phyloP scores from a whole-genome alignment of 2,329 filamentous ascomycete species.

The Xylaria sp. region DNA sequence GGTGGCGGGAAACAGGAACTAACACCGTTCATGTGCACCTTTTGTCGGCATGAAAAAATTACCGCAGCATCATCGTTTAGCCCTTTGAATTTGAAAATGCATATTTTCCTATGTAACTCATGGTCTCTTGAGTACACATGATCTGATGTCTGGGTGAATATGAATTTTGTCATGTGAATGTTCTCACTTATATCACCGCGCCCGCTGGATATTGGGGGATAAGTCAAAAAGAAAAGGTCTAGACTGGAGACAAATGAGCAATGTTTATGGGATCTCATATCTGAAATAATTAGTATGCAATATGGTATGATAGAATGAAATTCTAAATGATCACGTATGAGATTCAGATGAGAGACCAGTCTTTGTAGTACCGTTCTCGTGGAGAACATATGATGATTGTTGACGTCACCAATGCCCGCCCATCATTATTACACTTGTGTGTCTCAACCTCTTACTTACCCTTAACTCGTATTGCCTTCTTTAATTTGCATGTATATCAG shows the following conservation, averaged over 20 bases:
- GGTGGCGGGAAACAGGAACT: slow-evolving; percentile 14
- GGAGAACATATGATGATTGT: slow-evolving; percentile 21
- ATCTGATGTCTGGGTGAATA: background rate
- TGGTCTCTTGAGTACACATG: background rate
- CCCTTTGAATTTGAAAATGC: slow-evolving; percentile 24
- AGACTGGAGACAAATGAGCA: too few species aligned
- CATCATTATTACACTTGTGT: background rate
- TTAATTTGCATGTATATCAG: background rate
- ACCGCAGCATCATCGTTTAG: slow-evolving; percentile 31
- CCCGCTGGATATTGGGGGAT: background rate
- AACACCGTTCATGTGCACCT: slow-evolving; percentile 25
- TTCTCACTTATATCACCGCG: background rate
- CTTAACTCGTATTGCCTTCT: background rate
- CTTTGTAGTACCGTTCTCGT: background rate
- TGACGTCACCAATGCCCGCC: slow-evolving; percentile 26
- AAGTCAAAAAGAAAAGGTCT: background rate
- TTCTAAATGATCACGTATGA: too few species aligned
- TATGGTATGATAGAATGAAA: too few species aligned
- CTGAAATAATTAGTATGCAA: too few species aligned
- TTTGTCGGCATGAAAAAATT: slow-evolving; percentile 22
- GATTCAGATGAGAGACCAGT: slow-evolving; percentile 11
- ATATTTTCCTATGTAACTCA: slow-evolving; percentile 9
- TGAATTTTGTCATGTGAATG: background rate
- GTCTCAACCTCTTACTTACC: background rate
- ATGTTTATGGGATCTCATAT: too few species aligned